Conservation (phyloP, 176 grass and related monocot species). For the Zea luxurians region DNA sequence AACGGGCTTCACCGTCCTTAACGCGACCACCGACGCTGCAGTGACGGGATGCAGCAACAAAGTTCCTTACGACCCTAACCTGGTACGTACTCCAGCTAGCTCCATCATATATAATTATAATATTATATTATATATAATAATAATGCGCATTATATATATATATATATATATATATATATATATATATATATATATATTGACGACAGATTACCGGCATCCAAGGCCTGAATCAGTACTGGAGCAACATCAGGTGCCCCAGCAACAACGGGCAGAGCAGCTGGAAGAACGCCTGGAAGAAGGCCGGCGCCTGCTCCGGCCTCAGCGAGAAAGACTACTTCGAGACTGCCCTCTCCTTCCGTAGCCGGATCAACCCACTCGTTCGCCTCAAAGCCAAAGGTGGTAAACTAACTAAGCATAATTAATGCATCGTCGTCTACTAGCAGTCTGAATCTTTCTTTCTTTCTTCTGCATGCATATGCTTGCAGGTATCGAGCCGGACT, state of each 20-base stretch:
- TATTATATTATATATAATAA: no score
- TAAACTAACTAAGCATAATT: no score
- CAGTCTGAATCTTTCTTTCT: no score
- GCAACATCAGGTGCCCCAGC: conserved; percentile 53
- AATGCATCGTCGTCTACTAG: no score
- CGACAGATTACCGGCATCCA: background rate
- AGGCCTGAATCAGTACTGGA: conserved; percentile 35
- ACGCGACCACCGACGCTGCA: background rate
- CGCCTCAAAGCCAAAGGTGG: conserved; percentile 4
- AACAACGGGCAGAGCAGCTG: conserved; percentile 25
- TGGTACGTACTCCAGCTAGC: background rate
- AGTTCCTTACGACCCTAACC: conserved; percentile 17
- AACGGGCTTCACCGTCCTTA: conserved; percentile 21
- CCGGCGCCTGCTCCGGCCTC: conserved; percentile 47
- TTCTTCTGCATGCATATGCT: no score
- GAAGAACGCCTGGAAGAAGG: conserved; percentile 47
- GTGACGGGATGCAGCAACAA: conserved; percentile 18
- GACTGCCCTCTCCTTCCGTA: conserved; percentile 32
- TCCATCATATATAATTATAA: no score
- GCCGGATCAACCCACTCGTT: conserved; percentile 27
- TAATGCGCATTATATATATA: no score
- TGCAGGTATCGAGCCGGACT: conserved; percentile 38
- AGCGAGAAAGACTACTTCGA: conserved; percentile 34
- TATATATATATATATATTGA: no score
- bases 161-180: no score